Evolutionary conservation across 2,329 filamentous ascomycete genomes (phyloP).

Genomic region (Dothidotthia symphoricarpi): DNA sequence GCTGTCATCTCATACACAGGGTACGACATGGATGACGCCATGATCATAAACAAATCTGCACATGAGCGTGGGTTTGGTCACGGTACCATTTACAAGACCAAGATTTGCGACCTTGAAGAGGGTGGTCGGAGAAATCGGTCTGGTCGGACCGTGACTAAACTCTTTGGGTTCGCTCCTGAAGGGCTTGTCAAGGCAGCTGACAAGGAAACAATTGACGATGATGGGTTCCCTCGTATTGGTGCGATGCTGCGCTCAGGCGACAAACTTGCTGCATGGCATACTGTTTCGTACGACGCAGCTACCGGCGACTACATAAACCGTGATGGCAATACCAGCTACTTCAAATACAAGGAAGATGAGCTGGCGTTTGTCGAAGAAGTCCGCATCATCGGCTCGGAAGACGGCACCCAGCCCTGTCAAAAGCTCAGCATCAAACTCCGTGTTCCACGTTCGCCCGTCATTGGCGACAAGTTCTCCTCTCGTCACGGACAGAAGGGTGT

Average conservation of each 20-base stretch:
- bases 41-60: conserved; percentile 97
- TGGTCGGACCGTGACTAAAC: conserved; percentile 68
- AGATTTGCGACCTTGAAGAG: conserved; percentile 83
- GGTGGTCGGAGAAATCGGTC: conserved; percentile 65
- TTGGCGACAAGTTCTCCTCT: conserved; percentile 98
- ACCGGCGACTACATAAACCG: conserved; percentile 79
- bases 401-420: conserved; percentile 78
- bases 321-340: conserved; percentile 80
- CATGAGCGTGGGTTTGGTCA: conserved; percentile 95
- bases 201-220: conserved; percentile 74
- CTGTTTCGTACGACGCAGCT: conserved; percentile 69
- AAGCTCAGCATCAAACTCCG: conserved; percentile 90
- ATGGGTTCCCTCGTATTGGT: conserved; percentile 82
- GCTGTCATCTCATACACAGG: conserved; percentile 98
- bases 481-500: conserved; percentile 99
- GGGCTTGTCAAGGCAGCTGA: conserved; percentile 68
- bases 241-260: conserved; percentile 76
- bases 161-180: conserved; percentile 87
- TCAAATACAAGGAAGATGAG: conserved; percentile 94
- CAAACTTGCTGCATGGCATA: conserved; percentile 85
- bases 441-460: conserved; percentile 83
- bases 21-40: conserved; percentile 99
- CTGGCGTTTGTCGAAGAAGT: conserved; percentile 89
- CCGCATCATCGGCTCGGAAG: conserved; percentile 81
- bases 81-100: conserved; percentile 97